phyloP scores from a whole-genome alignment of 805 yeast species.

The Candida insectalens region DNA sequence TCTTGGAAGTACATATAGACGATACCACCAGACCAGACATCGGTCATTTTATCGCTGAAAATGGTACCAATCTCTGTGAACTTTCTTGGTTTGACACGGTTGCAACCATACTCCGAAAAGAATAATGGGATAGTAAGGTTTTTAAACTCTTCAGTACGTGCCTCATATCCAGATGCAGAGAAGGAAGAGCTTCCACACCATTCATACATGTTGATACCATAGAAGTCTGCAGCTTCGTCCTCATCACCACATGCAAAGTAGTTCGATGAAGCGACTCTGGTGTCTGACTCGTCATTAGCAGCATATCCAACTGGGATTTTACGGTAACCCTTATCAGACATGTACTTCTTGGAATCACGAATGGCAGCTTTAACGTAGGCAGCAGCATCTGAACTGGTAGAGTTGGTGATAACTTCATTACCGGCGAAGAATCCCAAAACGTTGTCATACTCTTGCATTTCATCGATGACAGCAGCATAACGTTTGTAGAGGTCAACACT shows the following conservation, averaged over 20 bases:
- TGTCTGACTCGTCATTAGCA: slow-evolving; percentile 62
- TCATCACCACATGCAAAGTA: slow-evolving; percentile 68
- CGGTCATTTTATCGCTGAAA: slow-evolving; percentile 62
- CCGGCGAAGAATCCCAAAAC: slow-evolving; percentile 80
- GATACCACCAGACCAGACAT: slow-evolving; percentile 85
- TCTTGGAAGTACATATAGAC: slow-evolving; percentile 81
- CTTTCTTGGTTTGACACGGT: slow-evolving; percentile 55
- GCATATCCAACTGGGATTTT: slow-evolving; percentile 74
- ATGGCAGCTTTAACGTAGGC: slow-evolving; percentile 78
- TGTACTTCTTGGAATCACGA: slow-evolving; percentile 67
- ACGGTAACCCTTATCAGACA: slow-evolving; percentile 51
- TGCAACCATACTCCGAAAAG: slow-evolving; percentile 82
- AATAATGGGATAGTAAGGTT: slow-evolving; percentile 64
- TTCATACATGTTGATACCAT: slow-evolving; percentile 84
- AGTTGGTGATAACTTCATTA: slow-evolving; percentile 70
- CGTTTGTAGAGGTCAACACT: slow-evolving; percentile 49
- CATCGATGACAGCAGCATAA: slow-evolving; percentile 62
- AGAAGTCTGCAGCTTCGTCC: slow-evolving; percentile 63
- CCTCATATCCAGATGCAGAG: slow-evolving; percentile 52
- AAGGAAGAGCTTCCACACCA: slow-evolving; percentile 71
- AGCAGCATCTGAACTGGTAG: slow-evolving; percentile 61
- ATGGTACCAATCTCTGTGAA: slow-evolving; percentile 65
- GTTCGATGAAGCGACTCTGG: slow-evolving; percentile 61
- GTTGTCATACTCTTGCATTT: slow-evolving; percentile 60
- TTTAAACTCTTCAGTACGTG: slow-evolving; percentile 52